Base-by-base conservation (phyloP, 2,329 filamentous ascomycete genomes). In the Shiraia bambusicola region DNA sequence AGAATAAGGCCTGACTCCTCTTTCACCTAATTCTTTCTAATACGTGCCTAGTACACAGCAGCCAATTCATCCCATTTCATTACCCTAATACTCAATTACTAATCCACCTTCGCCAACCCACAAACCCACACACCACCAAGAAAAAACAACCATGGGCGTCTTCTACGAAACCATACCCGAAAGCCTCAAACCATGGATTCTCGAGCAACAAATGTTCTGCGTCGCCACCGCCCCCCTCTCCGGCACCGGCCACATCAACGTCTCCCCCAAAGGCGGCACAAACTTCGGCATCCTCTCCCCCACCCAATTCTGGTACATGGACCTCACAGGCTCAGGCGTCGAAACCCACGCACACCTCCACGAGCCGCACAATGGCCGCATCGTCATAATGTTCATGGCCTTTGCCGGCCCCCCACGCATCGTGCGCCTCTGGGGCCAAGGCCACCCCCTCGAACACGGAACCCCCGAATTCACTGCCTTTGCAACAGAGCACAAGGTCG, bases 271-370 rank as follows among this genome's bases (percentile, higher is more conserved):
- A 52, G 72, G 72, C 40, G 71, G 71, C 5, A 37, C 45, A 6
- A 36, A 64, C 22, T 70, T 73, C 42, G 71, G 72, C 19, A 61
- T 75, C 16, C 32, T 70, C 3, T 61, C 66, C 24, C 53, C 66
- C 6, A 62, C 57, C 4, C 61, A 63, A 0, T 75, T 74, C 55
- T 74, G 70, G 70, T 75, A 72, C 46, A 62, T 72, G 50, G 72
- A 75, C 38, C 58, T 74, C 0, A 66, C 63, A 1, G 72, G 72
- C 10, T 65, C 58, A 11, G 72, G 72, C 6, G 59, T 69, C n/a
- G 72, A 75, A 47, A 75, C 72, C 0, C 69, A 70, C 22, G 59
- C 65, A 0, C 72, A 75, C 38, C 50, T 75, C 8, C 59, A 70
- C 44, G 72, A 75, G 41, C 55, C 55, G 0, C 59, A 54, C 2